Evolutionary conservation across 2,329 filamentous ascomycete genomes (phyloP).

Genomic region (Piedraia hortae): DNA sequence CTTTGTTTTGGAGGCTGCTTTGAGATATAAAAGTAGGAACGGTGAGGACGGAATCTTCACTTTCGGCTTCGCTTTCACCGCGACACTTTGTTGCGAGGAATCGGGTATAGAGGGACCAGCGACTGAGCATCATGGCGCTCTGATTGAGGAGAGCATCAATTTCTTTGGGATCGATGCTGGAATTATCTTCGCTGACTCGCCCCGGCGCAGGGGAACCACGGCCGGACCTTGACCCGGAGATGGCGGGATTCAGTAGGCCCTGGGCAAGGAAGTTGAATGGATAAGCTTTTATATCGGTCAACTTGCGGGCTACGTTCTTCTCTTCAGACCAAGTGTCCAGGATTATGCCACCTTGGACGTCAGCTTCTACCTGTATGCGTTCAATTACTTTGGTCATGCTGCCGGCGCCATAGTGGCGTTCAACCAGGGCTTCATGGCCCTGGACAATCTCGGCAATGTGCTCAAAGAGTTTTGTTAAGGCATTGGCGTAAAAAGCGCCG

Average conservation of each 20-base stretch:
- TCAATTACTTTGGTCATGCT: constrained; percentile 93
- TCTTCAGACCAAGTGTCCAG: constrained; percentile 91
- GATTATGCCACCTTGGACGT: constrained; percentile 86
- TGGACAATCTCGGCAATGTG: constrained; percentile 95
- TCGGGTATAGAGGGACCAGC: constrained; percentile 76
- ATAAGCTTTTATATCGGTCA: constrained; percentile 93
- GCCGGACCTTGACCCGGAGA: constrained; percentile 26
- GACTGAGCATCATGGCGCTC: constrained; percentile 69
- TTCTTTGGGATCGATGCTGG: constrained; percentile 76
- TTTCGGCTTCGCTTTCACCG: constrained; percentile 3
- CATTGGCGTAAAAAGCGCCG: constrained; percentile 72
- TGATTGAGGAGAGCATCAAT: constrained; percentile 70
- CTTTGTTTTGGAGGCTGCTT: constrained; percentile 57
- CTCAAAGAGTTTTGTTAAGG: constrained; percentile 77
- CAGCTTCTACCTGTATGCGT: constrained; percentile 73
- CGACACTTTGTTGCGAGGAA: constrained; percentile 73
- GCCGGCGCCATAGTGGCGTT: constrained; percentile 73
- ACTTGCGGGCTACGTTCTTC: constrained; percentile 49
- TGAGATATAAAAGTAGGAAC: constrained; percentile 49
- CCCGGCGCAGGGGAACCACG: constrained; percentile 42
- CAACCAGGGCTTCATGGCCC: constrained; percentile 66
- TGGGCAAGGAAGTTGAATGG: constrained; percentile 92
- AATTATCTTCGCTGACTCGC: constrained; percentile 57
- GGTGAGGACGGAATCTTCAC: constrained; percentile 23
- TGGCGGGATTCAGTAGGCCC: constrained; percentile 56